Conservation (phyloP, 2,329 filamentous ascomycete genomes). For the Thelonectria blattea region DNA sequence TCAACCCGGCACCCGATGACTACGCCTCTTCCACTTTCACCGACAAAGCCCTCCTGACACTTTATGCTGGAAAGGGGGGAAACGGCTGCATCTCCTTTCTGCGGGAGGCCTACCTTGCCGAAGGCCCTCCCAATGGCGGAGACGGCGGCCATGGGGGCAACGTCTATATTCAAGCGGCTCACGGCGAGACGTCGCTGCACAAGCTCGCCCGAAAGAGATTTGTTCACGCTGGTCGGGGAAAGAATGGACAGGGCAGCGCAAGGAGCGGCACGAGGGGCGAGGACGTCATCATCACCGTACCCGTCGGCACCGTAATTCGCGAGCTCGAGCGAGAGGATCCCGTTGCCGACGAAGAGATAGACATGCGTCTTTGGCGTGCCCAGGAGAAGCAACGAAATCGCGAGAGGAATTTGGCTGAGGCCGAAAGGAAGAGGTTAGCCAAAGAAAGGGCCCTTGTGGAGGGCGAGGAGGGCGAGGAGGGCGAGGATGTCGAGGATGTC, state of each 20-base stretch:
- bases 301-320: constrained; percentile 87
- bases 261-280: constrained; percentile 80
- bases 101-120: constrained; percentile 85
- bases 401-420: constrained; percentile 44
- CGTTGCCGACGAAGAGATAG: constrained; percentile 65
- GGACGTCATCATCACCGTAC: constrained; percentile 87
- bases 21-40: constrained; percentile 84
- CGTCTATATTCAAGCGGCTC: constrained; percentile 91
- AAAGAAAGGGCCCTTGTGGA: constrained; percentile 16
- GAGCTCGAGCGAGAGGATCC: constrained; percentile 84
- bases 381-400: constrained; percentile 43
- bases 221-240: constrained; percentile 76
- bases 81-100: constrained; percentile 94
- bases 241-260: constrained; percentile 76
- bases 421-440: constrained; percentile 33
- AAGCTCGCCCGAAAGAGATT: constrained; percentile 82
- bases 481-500: constrained; percentile 24
- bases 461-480: constrained; percentile 22
- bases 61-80: constrained; percentile 82
- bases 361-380: constrained; percentile 42
- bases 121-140: constrained; percentile 92
- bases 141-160: constrained; percentile 92
- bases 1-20: constrained; percentile 84
- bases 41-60: constrained; percentile 79
- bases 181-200: constrained; percentile 90